These are phyloP conservation scores for Saturnispora kantuleensis DNA, from an alignment of 805 yeast genomes.

Conservation along the genomic window DNA sequence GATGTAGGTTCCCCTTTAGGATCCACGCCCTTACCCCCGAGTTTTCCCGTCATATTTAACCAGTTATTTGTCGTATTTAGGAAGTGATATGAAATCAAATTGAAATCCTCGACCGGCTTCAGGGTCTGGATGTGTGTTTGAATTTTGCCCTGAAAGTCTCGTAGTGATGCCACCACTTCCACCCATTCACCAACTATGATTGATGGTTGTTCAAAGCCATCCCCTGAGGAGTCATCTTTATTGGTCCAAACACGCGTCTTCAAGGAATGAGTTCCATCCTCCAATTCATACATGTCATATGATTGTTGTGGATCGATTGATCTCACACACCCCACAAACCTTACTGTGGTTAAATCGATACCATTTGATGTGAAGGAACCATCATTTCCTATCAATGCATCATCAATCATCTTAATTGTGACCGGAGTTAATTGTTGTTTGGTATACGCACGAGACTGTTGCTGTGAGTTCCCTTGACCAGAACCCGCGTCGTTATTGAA, in stretches of 20 bases:
- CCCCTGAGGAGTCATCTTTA: conserved; percentile 45
- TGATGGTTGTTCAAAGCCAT: conserved; percentile 16
- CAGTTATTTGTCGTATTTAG: conserved; percentile 51
- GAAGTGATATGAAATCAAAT: conserved; percentile 59
- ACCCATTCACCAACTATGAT: conserved; percentile 48
- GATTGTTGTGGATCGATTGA: conserved; percentile 48
- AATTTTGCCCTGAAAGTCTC: conserved; percentile 54
- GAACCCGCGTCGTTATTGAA: conserved; percentile 15
- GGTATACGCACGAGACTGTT: conserved; percentile 17
- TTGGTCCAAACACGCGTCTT: conserved; percentile 55
- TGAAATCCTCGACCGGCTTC: conserved; percentile 48
- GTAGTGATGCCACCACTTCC: conserved; percentile 44
- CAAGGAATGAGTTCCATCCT: conserved; percentile 67
- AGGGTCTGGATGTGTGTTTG: conserved; percentile 56
- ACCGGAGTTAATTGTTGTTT: conserved; percentile 46
- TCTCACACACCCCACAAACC: conserved; percentile 63
- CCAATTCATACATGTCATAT: conserved; percentile 48
- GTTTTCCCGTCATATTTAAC: conserved; percentile 36
- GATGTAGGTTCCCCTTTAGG: conserved; percentile 12
- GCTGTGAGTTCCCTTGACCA: conserved; percentile 18
- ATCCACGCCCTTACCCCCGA: conserved; percentile 9
- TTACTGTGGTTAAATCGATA: conserved; percentile 52
- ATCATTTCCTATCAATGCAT: conserved; percentile 56
- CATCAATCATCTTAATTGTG: conserved; percentile 56
- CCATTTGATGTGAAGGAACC: conserved; percentile 53